Conservation (phyloP, 768 basidiomycete species). For the Naganishia vaughanmartiniae region DNA sequence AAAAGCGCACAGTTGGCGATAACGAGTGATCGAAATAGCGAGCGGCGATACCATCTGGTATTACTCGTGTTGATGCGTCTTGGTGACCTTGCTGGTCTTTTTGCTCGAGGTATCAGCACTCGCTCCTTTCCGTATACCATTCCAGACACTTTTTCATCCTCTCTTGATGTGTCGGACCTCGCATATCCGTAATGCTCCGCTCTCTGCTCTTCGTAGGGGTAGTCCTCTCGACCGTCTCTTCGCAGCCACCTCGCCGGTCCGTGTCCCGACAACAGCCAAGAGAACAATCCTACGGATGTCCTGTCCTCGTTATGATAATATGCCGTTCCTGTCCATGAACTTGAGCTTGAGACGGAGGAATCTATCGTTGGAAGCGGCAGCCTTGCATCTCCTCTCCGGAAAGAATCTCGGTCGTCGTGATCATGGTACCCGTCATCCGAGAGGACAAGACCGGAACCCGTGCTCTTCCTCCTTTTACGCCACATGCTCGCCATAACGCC, state of each 20-base stretch:
- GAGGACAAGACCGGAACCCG: not conserved
- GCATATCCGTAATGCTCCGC: slow-evolving; percentile 12
- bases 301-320: not conserved
- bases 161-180: not conserved
- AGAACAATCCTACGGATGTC: not conserved
- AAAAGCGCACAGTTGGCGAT: not conserved
- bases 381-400: not conserved
- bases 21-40: not conserved
- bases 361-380: slow-evolving; percentile 3
- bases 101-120: slow-evolving; percentile 1
- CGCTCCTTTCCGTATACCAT: not conserved
- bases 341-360: not conserved
- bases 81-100: not conserved
- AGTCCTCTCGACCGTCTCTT: not conserved
- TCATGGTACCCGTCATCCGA: slow-evolving; percentile 3
- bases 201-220: slow-evolving; percentile 16
- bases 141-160: not conserved
- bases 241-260: not conserved
- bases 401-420: not conserved
- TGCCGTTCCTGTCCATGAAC: not conserved
- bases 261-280: not conserved
- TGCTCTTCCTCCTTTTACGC: slow-evolving; percentile 17
- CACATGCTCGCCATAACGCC: slow-evolving; percentile 10
- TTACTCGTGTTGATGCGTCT: not conserved
- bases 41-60: not conserved